phyloP scores from a whole-genome alignment of 768 basidiomycete genomes.

The Serendipita vermifera region DNA sequence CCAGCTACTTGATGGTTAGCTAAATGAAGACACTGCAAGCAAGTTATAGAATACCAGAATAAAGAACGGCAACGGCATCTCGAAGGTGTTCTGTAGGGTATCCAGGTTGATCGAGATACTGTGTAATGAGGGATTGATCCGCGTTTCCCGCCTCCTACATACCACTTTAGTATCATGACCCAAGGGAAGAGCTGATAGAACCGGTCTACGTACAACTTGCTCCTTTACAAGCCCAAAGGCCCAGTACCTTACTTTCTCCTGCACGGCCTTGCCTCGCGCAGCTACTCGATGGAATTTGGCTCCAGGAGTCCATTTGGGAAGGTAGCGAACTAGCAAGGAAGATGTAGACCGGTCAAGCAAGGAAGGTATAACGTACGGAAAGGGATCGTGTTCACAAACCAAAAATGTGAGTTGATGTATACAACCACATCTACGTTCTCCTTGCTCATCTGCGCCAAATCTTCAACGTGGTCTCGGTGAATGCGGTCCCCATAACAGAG shows the following conservation, averaged over 20 bases:
- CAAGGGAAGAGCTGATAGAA: too few relatives aligned
- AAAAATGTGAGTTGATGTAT: background rate
- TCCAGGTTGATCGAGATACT: background rate
- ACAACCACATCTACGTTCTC: background rate
- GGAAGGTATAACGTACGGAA: background rate
- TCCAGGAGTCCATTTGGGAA: slow-evolving; percentile 34
- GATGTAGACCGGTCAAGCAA: background rate
- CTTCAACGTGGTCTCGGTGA: background rate
- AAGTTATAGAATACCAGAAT: background rate
- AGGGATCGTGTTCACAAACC: background rate
- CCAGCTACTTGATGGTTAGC: background rate
- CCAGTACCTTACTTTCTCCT: background rate
- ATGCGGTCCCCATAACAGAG: background rate
- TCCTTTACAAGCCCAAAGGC: background rate
- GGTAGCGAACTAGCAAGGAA: slow-evolving; percentile 23
- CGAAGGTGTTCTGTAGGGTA: background rate
- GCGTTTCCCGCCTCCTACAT: background rate
- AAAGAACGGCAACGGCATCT: slow-evolving; percentile 1
- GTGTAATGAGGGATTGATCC: background rate
- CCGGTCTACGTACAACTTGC: too few relatives aligned
- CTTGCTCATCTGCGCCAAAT: background rate
- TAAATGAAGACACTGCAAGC: background rate
- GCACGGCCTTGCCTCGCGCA: background rate
- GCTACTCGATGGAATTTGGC: slow-evolving; percentile 27
- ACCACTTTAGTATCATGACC: too few relatives aligned